Evolutionary conservation across 495 filamentous ascomycete species (phyloP).

Genomic region (Penicillium crystallinum): DNA sequence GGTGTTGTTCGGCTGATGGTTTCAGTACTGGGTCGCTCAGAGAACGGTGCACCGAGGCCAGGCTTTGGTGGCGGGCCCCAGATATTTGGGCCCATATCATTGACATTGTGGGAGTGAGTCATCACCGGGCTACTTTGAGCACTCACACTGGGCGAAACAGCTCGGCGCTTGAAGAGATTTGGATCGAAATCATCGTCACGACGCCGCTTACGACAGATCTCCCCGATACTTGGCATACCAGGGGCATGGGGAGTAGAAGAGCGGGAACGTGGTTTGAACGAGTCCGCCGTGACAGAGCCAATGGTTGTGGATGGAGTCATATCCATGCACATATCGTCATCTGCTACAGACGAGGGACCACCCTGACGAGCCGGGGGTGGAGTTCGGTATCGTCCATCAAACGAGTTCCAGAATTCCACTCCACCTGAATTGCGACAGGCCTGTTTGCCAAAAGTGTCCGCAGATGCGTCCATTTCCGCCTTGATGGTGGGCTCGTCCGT

Average conservation of each 20-base stretch:
- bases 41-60: constrained; percentile 44
- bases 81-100: constrained; percentile 54
- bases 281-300: constrained; percentile 24
- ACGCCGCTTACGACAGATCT: constrained; percentile 73
- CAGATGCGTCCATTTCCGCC: constrained; percentile 40
- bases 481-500: constrained; percentile 57
- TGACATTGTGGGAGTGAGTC: constrained; percentile 67
- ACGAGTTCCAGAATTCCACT: constrained; percentile 73
- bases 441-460: constrained; percentile 66
- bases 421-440: constrained; percentile 65
- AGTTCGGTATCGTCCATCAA: constrained; percentile 57
- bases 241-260: constrained; percentile 46
- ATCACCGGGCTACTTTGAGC: constrained; percentile 85
- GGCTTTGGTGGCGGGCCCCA: constrained; percentile 70
- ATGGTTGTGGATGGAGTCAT: constrained; percentile 56
- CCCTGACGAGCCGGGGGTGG: constrained; percentile 56
- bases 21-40: constrained; percentile 46
- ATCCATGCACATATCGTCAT: constrained; percentile 75
- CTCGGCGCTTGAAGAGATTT: constrained; percentile 83
- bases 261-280: constrained; percentile 38
- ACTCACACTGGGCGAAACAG: constrained; percentile 89
- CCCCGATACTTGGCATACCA: constrained; percentile 47
- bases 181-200: constrained; percentile 91
- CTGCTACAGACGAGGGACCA: constrained; percentile 55
- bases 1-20: constrained; percentile 33